A percentile compares a stretch with the other conserved stretches of the same genome.
These are phyloP conservation scores for Brasilioporus rufonigricans DNA, from an alignment of 768 basidiomycete species.

Conservation along the genomic window DNA sequence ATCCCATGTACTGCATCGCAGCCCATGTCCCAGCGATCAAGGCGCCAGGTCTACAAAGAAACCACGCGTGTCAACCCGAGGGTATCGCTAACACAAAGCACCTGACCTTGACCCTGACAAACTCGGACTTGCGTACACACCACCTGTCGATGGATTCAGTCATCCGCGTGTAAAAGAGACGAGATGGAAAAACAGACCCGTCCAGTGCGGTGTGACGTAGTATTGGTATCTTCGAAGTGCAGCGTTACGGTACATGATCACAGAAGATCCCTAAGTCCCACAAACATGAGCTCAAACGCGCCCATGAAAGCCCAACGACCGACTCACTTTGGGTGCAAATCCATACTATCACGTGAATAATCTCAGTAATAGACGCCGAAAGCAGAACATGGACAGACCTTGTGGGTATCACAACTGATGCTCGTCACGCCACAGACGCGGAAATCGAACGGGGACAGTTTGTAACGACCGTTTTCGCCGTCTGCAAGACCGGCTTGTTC, in stretches of 20 bases:
- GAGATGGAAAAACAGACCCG: conserved; percentile 42
- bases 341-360: conserved; percentile 59
- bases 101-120: conserved; percentile 85
- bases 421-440: conserved; percentile 86
- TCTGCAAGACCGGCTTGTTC: too few relatives aligned
- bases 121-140: conserved; percentile 88
- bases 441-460: conserved; percentile 82
- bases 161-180: not conserved
- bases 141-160: conserved; percentile 46
- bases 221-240: conserved; percentile 81
- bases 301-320: too few relatives aligned
- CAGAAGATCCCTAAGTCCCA: conserved; percentile 72
- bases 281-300: too few relatives aligned
- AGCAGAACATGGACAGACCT: conserved; percentile 42
- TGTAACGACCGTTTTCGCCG: conserved; percentile 52
- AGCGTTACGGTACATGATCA: conserved; percentile 88
- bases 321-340: conserved; percentile 84
- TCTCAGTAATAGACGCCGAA: conserved; percentile 1
- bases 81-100: not conserved
- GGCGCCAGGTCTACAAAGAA: conserved; percentile 70
- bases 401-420: conserved; percentile 96
- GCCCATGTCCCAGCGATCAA: conserved; percentile 96
- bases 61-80: not conserved
- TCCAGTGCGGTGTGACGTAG: conserved; percentile 80
- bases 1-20: conserved; percentile 89